These are phyloP conservation scores for Blastobotrys peoriensis DNA, from an alignment of 805 yeast genomes.

Conservation along the genomic window DNA sequence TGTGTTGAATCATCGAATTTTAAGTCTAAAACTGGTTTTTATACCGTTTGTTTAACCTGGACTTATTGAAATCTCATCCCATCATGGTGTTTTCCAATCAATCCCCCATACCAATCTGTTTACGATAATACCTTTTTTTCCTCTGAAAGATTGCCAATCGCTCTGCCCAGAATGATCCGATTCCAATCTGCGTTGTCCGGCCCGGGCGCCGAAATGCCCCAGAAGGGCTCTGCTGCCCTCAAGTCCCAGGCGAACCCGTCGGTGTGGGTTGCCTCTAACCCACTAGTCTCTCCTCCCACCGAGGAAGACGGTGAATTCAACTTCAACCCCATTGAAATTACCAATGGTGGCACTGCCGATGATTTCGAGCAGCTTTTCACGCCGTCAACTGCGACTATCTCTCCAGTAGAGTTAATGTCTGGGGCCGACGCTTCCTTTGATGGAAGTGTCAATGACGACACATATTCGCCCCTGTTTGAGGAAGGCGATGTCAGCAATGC, in stretches of 20 bases:
- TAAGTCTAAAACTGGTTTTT: neutral
- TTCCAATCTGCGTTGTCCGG: neutral
- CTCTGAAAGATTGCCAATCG: neutral
- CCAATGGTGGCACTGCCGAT: neutral
- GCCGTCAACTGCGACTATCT: conserved; percentile 16
- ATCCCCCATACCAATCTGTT: neutral
- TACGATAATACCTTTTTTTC: neutral
- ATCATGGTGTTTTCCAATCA: neutral
- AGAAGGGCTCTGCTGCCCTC: neutral
- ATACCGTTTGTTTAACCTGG: neutral
- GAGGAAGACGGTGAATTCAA: neutral
- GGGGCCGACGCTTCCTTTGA: conserved; percentile 3
- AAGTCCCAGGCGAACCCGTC: neutral
- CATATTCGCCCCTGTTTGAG: conserved; percentile 29
- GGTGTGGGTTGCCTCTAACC: neutral
- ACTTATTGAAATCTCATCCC: neutral
- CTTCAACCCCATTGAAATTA: neutral
- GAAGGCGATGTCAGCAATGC: conserved; percentile 24
- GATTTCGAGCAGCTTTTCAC: conserved; percentile 1
- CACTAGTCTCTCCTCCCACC: neutral
- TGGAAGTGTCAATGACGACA: conserved; percentile 16
- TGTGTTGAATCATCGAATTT: neutral
- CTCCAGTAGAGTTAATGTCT: conserved; percentile 19
- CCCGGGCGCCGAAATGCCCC: neutral
- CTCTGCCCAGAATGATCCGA: neutral